Evolutionary conservation across 805 yeast genomes (phyloP).

Genomic region (Kuraishia borneana): DNA sequence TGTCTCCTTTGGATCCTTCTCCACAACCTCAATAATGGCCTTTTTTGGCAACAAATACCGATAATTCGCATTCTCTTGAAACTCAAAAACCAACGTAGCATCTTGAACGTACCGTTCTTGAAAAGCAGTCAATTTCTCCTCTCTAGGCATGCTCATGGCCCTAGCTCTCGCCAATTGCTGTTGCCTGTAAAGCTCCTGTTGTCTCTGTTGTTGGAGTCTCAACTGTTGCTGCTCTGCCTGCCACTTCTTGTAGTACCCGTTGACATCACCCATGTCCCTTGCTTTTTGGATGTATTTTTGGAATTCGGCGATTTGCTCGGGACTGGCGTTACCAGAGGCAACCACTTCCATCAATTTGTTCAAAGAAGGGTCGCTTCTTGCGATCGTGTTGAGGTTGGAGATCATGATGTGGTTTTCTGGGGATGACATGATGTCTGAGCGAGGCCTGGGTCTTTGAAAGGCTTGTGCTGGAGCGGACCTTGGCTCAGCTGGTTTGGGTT

Average conservation of each 20-base stretch:
- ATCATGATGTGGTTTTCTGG: slow-evolving; percentile 74
- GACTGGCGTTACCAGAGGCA: slow-evolving; percentile 70
- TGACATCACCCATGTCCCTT: slow-evolving; percentile 49
- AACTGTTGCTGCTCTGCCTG: slow-evolving; percentile 3
- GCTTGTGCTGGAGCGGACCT: slow-evolving; percentile 1
- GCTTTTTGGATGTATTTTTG: slow-evolving; percentile 77
- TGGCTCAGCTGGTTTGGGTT: neutral
- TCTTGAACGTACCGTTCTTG: slow-evolving; percentile 60
- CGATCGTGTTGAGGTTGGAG: slow-evolving; percentile 73
- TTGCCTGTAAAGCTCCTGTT: slow-evolving; percentile 7
- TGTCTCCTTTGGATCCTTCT: slow-evolving; percentile 11
- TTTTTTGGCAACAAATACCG: slow-evolving; percentile 70
- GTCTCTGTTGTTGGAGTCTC: slow-evolving; percentile 3
- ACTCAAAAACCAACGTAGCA: slow-evolving; percentile 78
- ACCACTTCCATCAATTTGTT: slow-evolving; percentile 72
- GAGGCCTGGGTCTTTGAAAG: slow-evolving; percentile 9
- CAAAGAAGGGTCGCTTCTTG: slow-evolving; percentile 57
- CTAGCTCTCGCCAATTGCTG: slow-evolving; percentile 8
- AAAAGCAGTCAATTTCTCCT: slow-evolving; percentile 59
- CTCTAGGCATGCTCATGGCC: slow-evolving; percentile 15
- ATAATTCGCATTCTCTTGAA: slow-evolving; percentile 64
- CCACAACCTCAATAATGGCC: slow-evolving; percentile 54
- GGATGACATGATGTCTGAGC: slow-evolving; percentile 22
- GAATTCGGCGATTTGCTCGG: slow-evolving; percentile 63
- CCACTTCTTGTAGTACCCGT: slow-evolving; percentile 13